Evolutionary conservation across 139 green algal genomes (phyloP), one percentile per base, ranked within the genome.

Genomic region (Diplosphaera chodatii): DNA sequence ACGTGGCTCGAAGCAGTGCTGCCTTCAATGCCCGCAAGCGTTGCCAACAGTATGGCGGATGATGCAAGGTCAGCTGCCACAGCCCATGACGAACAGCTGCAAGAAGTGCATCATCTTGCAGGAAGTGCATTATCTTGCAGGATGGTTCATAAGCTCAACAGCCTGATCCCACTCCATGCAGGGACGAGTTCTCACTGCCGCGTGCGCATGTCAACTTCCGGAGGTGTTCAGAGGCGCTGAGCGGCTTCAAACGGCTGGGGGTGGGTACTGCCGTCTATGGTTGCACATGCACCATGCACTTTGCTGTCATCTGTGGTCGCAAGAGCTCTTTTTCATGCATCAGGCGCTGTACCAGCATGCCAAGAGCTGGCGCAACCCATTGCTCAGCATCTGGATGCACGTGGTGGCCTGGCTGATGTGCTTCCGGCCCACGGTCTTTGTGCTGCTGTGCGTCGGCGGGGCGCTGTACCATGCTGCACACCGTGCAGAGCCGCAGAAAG

Each of bases 111-210:
- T n/a, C n/a, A n/a, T n/a, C n/a, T n/a, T n/a, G n/a, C n/a, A n/a
- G n/a, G n/a, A n/a, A n/a, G n/a, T n/a, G n/a, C n/a, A n/a, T n/a
- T n/a, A n/a, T n/a, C n/a, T n/a, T n/a, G n/a, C n/a, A n/a, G n/a
- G n/a, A n/a, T n/a, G n/a, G n/a, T n/a, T n/a, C n/a, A n/a, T n/a
- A n/a, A n/a, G n/a, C n/a, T n/a, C n/a, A n/a, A n/a, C n/a, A n/a
- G n/a, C n/a, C n/a, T n/a, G n/a, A n/a, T n/a, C n/a, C n/a, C n/a
- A n/a, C n/a, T n/a, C n/a, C n/a, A n/a, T 6, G 56, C 56, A 78
- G 73, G 37, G 75, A 82, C 59, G 66, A 48, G 33, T 82, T 82
- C 37, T 40, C 63, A 16, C 66, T 82, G 77, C 64, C 34, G 32
- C 73, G 77, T 4, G 28, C 41, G 25, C 37, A 67, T 8, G 40